Conservation (phyloP, 306 rosid species). For the Dryas alaskensis region DNA sequence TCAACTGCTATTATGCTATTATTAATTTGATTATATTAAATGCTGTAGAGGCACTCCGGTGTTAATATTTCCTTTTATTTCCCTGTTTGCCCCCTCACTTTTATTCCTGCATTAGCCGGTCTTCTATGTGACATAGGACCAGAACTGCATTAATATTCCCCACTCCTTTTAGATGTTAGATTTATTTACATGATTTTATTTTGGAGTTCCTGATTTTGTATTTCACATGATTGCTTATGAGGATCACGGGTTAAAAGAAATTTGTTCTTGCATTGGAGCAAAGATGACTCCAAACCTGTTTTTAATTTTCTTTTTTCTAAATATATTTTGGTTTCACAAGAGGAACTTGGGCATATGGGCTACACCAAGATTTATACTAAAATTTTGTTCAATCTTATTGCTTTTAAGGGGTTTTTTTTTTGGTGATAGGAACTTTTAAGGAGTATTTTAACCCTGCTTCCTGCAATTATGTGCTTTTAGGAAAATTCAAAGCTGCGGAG, state of each 20-base stretch:
- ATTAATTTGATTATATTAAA: no score
- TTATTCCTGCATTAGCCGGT: not conserved
- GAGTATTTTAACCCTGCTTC: constrained; percentile 21
- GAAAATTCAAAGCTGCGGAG: constrained; percentile 70
- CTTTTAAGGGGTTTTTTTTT: not conserved
- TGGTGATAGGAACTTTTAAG: not conserved
- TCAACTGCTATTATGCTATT: no score
- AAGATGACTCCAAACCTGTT: not conserved
- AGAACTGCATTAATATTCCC: no score
- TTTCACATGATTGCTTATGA: not conserved
- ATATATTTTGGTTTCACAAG: not conserved
- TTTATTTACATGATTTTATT: not conserved
- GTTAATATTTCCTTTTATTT: not conserved
- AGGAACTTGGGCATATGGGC: not conserved
- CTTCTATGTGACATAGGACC: not conserved
- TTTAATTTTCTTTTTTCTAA: not conserved
- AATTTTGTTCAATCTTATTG: not conserved
- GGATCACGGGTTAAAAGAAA: not conserved
- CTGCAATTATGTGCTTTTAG: constrained; percentile 47
- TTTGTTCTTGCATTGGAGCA: not conserved
- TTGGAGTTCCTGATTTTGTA: not conserved
- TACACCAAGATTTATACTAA: not conserved
- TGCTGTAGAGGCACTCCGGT: not conserved
- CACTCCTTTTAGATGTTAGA: not conserved
- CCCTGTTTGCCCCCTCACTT: not conserved